Evolutionary conservation across 2,329 filamentous ascomycete species (phyloP), one percentile per base, ranked within the genome.

Genomic region (Fusarium keratoplasticum): DNA sequence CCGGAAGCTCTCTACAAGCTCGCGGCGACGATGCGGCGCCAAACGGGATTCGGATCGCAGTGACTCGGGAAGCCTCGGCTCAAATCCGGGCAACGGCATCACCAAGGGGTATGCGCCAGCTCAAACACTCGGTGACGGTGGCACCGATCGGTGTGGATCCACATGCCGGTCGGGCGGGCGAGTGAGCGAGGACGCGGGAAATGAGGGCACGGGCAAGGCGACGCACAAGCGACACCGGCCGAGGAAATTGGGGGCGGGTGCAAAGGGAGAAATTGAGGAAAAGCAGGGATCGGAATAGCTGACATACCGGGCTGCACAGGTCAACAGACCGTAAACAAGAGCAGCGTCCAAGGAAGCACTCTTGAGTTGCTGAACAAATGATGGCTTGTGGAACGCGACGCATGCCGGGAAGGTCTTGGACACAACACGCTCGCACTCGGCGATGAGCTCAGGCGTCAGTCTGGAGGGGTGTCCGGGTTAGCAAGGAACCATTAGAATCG

Each of bases 331-430:
- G 71, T 90, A 89, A 64, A 90, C 85, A 73, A 91, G 87, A 57
- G 87, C 88, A 33, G 86, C 83, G 67, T 91, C 89, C 36, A 91
- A 84, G 3, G 85, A 84, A 25, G 84, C 86, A 75, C 84, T 88
- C 83, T 90, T 90, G 60, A 91, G 84, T 78, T 90, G 89, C 81
- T 89, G 88, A 36, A 91, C 80, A 80, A 90, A 90, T 3, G 89
- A 89, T 9, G 89, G 89, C 82, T 90, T 90, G 83, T 91, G 89
- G 79, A 91, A 91, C 77, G 89, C 89, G 47, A 91, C 88, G 78
- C 88, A 90, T 71, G 89, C 88, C 42, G 89, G 89, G 75, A 90
- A 86, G 16, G 88, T 89, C 83, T 89, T 90, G 76, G 86, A 87
- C 76, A 91, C 87, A 78, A 90, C 88, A 67, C 89, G 86, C 81